Conservation (phyloP, 345 rosid species). For the Gossypium longicalyx region DNA sequence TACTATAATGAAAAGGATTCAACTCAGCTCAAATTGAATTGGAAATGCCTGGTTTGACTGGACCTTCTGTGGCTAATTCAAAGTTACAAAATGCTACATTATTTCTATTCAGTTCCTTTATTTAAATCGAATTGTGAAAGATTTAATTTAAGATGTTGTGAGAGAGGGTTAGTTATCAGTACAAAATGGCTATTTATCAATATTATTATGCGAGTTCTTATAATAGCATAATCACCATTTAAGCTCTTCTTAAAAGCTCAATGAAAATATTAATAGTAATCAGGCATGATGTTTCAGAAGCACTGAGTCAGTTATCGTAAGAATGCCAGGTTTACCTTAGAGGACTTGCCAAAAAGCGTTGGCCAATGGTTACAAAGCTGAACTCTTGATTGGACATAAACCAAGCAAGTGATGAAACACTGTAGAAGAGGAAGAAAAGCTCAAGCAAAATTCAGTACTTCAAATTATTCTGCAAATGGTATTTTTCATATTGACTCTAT, state of each 20-base stretch:
- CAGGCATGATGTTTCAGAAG: not conserved
- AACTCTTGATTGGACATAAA: slow-evolving; percentile 99
- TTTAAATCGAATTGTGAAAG: not conserved
- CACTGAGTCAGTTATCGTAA: not conserved
- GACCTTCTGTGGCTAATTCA: not conserved
- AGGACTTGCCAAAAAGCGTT: slow-evolving; percentile 93
- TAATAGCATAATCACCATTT: not conserved
- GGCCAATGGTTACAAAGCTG: slow-evolving; percentile 92
- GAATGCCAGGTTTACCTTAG: slow-evolving; percentile 51
- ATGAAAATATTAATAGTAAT: not conserved
- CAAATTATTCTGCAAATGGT: not conserved
- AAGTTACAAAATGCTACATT: not conserved
- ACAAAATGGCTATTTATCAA: not conserved
- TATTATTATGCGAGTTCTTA: not conserved
- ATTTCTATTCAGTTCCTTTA: not conserved
- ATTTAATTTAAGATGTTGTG: not conserved
- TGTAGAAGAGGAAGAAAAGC: slow-evolving; percentile 26
- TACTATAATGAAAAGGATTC: not conserved
- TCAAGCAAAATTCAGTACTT: slow-evolving; percentile 13
- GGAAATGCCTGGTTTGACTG: not conserved
- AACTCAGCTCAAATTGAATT: not conserved
- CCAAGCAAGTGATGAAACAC: slow-evolving; percentile 99
- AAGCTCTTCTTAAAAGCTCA: not conserved
- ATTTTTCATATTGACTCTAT: not conserved
- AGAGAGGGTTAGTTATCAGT: not conserved